These are phyloP conservation scores for Durusdinium trenchii DNA, from an alignment of 73 alveolate genomes.

Conservation along the genomic window DNA sequence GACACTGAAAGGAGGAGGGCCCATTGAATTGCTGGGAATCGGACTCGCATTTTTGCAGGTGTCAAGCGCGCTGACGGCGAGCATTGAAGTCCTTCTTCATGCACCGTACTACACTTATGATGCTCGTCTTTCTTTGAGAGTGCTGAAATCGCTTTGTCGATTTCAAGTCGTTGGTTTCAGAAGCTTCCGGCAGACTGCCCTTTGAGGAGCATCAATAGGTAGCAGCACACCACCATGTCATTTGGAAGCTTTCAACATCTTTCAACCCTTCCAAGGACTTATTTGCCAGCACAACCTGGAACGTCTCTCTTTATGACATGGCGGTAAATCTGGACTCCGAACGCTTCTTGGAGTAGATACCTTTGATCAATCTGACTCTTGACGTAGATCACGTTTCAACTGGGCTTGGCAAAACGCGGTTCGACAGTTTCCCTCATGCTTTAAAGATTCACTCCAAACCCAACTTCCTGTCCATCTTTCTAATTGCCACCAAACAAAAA, in stretches of 20 bases:
- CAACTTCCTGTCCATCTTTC: too few relatives aligned
- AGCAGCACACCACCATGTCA: too few relatives aligned
- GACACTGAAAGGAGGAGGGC: not conserved
- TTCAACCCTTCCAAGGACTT: slow-evolving; percentile 34
- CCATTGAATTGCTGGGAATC: not conserved
- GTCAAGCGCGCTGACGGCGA: slow-evolving; percentile 62
- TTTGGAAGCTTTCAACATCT: too few relatives aligned
- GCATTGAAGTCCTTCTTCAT: slow-evolving; percentile 55
- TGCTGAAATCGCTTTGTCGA: not conserved
- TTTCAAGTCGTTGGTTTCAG: too few relatives aligned
- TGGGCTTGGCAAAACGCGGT: too few relatives aligned
- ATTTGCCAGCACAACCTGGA: slow-evolving; percentile 60
- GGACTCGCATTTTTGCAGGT: not conserved
- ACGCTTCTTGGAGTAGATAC: slow-evolving; percentile 4
- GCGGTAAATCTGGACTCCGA: slow-evolving; percentile 47
- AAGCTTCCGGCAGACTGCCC: too few relatives aligned
- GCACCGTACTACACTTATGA: slow-evolving; percentile 84
- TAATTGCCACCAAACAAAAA: too few relatives aligned
- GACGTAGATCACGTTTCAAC: too few relatives aligned
- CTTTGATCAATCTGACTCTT: too few relatives aligned
- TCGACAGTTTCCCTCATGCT: not conserved
- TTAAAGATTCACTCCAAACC: not conserved
- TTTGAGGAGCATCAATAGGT: too few relatives aligned
- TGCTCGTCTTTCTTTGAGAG: not conserved
- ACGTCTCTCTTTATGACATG: slow-evolving; percentile 65